Evolutionary conservation across 2,329 filamentous ascomycete genomes (phyloP), one percentile per base, ranked within the genome.

Genomic region (Diaporthe sp.): DNA sequence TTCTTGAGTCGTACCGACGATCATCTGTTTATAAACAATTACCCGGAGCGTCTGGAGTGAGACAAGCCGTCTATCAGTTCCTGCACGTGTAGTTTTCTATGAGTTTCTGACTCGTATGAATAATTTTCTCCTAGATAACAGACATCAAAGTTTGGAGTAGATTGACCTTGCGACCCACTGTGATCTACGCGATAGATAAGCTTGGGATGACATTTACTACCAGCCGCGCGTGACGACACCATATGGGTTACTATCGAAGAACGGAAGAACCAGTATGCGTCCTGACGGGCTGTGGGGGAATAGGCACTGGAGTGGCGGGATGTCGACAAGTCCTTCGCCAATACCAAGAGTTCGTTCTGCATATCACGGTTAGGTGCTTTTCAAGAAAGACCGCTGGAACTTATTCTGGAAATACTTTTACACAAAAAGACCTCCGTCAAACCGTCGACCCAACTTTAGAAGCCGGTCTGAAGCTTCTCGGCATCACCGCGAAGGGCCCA

Each of bases 361-460:
- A 8, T 34, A 12, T 22, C 12, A n/a, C 12, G 15, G 2, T 22
- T 58, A 2, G 9, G 17, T 34, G 31, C 8, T 10, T 4, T 10
- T 4, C 2, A 58, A n/a, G 17, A 22, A 22, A n/a, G 22, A 22
- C 1, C 0, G 0, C 19, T 55, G n/a, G 0, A 17, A 31, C 0
- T 25, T 28, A 25, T 25, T 39, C 12, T 5, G 1, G 10, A 39
- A 39, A 13, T 39, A 1, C 4, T 39, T 39, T 39, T 39, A 39
- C 10, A 15, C 10, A 39, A 39, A 12, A 4, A 4, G 3, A 12
- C 3, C 0, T 39, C 37, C 37, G 12, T 39, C 37, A 13, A 39
- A 39, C 3, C 3, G 0, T 55, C 4, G 53, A 25, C 13, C 25
- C 53, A 15, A 39, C 37, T 12, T 12, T 39, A 39, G 37, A 12